A percentile compares a stretch with the other conserved stretches of the same genome.
These are phyloP conservation scores for Boletus vermiculosoides DNA, from an alignment of 768 basidiomycete genomes.

Conservation along the genomic window DNA sequence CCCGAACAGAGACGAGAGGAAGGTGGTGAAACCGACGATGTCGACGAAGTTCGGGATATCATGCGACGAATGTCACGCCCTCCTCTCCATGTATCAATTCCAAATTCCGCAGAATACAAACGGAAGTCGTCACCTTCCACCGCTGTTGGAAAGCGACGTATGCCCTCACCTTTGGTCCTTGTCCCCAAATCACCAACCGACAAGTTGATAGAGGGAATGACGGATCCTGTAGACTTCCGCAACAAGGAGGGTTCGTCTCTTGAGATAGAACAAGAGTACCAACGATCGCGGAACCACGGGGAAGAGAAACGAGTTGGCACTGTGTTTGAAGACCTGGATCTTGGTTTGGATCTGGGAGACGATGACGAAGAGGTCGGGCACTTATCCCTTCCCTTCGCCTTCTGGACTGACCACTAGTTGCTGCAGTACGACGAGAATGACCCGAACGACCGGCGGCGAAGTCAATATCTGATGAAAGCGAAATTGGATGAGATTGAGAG, in stretches of 20 bases:
- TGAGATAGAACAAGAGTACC: conserved; percentile 31
- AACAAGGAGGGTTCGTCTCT: conserved; percentile 21
- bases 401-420: conserved; percentile 15
- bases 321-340: conserved; percentile 46
- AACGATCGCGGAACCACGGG: conserved; percentile 32
- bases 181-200: conserved; percentile 34
- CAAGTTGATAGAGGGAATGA: conserved; percentile 29
- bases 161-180: conserved; percentile 61
- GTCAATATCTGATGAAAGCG: conserved; percentile 71
- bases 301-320: conserved; percentile 48
- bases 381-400: not conserved
- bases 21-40: conserved; percentile 34
- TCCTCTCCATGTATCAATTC: conserved; percentile 35
- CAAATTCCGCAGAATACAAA: conserved; percentile 39
- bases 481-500: conserved; percentile 79
- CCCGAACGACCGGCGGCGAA: conserved; percentile 70
- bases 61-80: conserved; percentile 42
- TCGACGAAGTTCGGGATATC: conserved; percentile 36
- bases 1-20: conserved; percentile 27
- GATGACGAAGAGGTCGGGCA: conserved; percentile 43
- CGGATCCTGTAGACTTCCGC: conserved; percentile 10
- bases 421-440: conserved; percentile 66
- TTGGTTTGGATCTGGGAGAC: conserved; percentile 42
- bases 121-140: conserved; percentile 38
- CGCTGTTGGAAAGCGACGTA: conserved; percentile 38